Evolutionary conservation across 345 rosid genomes (phyloP), one percentile per base, ranked within the genome.

Genomic region (Moringa oleifera): DNA sequence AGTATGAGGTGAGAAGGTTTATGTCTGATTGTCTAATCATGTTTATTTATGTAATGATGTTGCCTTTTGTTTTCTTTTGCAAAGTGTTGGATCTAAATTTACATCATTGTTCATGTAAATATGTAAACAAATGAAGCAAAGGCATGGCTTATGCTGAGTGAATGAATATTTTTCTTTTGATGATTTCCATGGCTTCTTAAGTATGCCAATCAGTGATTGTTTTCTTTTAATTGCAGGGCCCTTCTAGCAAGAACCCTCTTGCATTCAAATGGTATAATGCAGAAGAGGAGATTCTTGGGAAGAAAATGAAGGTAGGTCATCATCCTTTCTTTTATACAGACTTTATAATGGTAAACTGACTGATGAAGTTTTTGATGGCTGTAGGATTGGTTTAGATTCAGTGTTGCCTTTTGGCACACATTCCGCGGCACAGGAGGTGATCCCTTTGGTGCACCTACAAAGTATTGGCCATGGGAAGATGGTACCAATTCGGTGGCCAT

Each of bases 381-480:
- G 25, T 70, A 93, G 97, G 97, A 88, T 51, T 94, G 99, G 99
- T 67, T 94, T 83, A 83, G 99, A 77, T 94, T 94, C 62, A 94
- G 97, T 70, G 87, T 94, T 62, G 97, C 97, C 58, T 94, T 94
- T 79, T 90, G 99, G 99, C 99, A 94, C 72, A 90, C 97, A 9
- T 94, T 90, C 69, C 85, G 96, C 59, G 99, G 97, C 45, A 78
- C 89, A 17, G 97, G 97, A 52, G 86, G 70, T 31, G 97, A 90
- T n/a, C 94, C 92, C 0, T 94, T 94, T 77, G 97, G 98, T 72
- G 86, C 86, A 0, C 79, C 90, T 25, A 88, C 97, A 2, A 94
- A 94, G 76, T 63, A 1, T 65, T 94, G 99, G 97, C 99, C 97
- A 4, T 90, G 97, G 99, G 99, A 94, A 78, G 99, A 94, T 75